Evolutionary conservation across 176 grass and related monocot species (phyloP), one percentile per base, ranked within the genome.

Genomic region (Musa troglodytarum): DNA sequence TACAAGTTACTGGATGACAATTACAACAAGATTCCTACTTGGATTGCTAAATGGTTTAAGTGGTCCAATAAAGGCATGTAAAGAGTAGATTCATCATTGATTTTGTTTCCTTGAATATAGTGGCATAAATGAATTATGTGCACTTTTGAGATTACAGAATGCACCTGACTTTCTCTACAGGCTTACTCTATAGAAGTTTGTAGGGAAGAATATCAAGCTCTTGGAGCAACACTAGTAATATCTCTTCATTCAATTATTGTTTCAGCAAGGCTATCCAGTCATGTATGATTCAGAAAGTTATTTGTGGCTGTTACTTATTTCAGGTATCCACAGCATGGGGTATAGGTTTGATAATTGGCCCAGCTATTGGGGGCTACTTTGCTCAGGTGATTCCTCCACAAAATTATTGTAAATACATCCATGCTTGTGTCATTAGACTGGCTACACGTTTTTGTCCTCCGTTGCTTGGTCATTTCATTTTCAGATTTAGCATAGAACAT

Each of bases 131-230:
- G 15, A 56, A 52, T 57, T 17, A 65, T 69, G 68, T 2, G 28
- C 16, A 69, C 3, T 29, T 55, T 52, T 77, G 25, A 64, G 43
- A 76, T 13, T 72, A 52, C 28, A 61, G n/a, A 12, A 49, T 25
- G 28, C 50, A 12, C 49, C 15, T 55, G 53, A 20, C 34, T 54
- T 66, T 82, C 54, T 77, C 5, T 88, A 52, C 83, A 92, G 89
- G 89, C 86, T 82, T 92, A 92, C 81, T 86, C 89, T 77, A 74
- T 83, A 77, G 89, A 92, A 88, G 86, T 83, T 57, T 79, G 71
- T 50, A 78, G 75, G 57, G 83, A 79, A 88, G 89, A 92, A 77
- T 69, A 88, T 24, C 79, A 78, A 57, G 74, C 87, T 81, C 16
- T 92, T 58, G 81, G 80, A 66, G 20, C 88, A 52, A 85, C 86